These are phyloP conservation scores for Fagus crenata DNA, from an alignment of 306 rosid species.

Conservation along the genomic window DNA sequence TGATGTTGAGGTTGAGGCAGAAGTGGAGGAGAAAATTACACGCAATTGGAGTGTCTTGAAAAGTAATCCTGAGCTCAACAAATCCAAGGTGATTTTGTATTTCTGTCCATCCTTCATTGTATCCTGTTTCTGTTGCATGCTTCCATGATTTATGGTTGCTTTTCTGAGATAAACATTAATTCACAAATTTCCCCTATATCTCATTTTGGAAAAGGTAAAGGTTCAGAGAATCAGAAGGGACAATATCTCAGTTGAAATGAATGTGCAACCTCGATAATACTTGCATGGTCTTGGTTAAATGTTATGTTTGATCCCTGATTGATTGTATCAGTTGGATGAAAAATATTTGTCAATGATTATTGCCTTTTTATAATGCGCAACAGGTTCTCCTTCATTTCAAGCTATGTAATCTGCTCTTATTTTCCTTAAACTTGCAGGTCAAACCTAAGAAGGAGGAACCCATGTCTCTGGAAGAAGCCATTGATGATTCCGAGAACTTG, in stretches of 20 bases:
- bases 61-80: conserved; percentile 65
- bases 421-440: conserved; percentile 46
- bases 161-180: not conserved
- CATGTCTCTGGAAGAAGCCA: conserved; percentile 67
- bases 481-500: conserved; percentile 77
- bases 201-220: not conserved
- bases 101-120: conserved; percentile 20
- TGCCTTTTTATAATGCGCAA: not conserved
- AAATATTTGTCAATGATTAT: not conserved
- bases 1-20: conserved; percentile 58
- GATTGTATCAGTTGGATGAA: not conserved
- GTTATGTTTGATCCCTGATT: not conserved
- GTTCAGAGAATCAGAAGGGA: not conserved
- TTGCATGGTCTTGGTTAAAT: not conserved
- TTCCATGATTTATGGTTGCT: not conserved
- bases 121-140: conserved; percentile 4
- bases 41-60: conserved; percentile 95
- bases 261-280: not conserved
- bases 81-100: conserved; percentile 62
- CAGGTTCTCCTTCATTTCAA: conserved; percentile 24
- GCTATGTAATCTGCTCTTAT: not conserved
- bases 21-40: conserved; percentile 56
- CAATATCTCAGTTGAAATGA: not conserved
- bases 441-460: conserved; percentile 69
- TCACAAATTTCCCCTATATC: not conserved